Evolutionary conservation across 345 rosid genomes (phyloP).

Genomic region (Citrus maxima): DNA sequence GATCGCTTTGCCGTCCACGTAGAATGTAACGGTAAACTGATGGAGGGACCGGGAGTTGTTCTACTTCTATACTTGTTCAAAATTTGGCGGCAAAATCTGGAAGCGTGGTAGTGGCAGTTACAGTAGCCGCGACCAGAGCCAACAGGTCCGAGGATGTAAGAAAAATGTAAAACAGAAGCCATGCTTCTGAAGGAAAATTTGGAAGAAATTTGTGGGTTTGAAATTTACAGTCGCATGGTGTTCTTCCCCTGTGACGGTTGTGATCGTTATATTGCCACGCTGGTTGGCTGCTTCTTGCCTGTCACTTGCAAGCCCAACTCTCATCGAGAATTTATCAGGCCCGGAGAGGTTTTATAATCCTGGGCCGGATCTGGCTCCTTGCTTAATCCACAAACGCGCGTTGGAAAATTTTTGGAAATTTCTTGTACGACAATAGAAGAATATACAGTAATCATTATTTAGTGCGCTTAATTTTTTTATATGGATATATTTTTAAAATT

Average conservation of each 20-base stretch:
- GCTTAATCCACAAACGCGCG: background rate
- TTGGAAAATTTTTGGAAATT: too few relatives aligned
- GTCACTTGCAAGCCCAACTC: background rate
- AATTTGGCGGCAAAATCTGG: conserved; percentile 19
- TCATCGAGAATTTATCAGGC: background rate
- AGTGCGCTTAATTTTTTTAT: too few relatives aligned
- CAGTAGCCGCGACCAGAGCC: background rate
- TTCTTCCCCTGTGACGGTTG: background rate
- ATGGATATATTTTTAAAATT: rapidly evolving
- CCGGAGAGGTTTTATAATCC: background rate
- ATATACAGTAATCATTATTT: too few relatives aligned
- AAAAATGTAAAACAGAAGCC: conserved; percentile 40
- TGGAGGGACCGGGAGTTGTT: conserved; percentile 9
- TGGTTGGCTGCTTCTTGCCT: conserved; percentile 2
- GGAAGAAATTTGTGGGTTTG: background rate
- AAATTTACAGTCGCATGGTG: background rate
- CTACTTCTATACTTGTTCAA: conserved; percentile 5
- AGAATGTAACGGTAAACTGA: background rate
- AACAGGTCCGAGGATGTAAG: conserved; percentile 19
- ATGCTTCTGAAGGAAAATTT: background rate
- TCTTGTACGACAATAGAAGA: too few relatives aligned
- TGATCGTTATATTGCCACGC: conserved; percentile 48
- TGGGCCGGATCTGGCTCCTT: background rate
- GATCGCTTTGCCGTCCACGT: conserved; percentile 11
- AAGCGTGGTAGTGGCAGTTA: conserved; percentile 6